phyloP scores from a whole-genome alignment of 1,284 basidiomycete genomes.

The Xerocomus cyaneibrunnescens region DNA sequence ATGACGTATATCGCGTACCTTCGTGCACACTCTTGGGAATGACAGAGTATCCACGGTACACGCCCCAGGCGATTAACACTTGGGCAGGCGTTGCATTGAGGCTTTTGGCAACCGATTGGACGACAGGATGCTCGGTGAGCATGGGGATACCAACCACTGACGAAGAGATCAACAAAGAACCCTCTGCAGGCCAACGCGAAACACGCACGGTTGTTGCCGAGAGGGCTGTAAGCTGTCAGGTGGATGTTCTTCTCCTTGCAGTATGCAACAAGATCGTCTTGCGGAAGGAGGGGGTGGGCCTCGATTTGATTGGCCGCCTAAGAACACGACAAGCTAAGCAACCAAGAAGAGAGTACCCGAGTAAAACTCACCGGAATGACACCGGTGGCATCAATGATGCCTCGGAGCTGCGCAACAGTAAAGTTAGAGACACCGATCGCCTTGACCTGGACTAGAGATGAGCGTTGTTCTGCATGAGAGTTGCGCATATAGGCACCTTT shows the following conservation, averaged over 20 bases:
- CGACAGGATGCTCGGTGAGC: constrained; percentile 61
- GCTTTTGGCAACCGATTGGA: constrained; percentile 60
- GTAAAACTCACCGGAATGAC: constrained; percentile 56
- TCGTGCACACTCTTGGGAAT: constrained; percentile 73
- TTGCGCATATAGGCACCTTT: constrained; percentile 34
- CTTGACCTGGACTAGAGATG: constrained; percentile 42
- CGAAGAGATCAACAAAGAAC: not conserved
- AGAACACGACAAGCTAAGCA: not conserved
- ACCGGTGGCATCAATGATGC: constrained; percentile 72
- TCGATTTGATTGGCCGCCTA: constrained; percentile 81
- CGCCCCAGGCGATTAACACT: constrained; percentile 72
- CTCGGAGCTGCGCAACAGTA: constrained; percentile 63
- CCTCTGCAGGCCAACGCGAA: not conserved
- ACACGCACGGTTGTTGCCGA: constrained; percentile 72
- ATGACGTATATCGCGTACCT: constrained; percentile 17
- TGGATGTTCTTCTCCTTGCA: constrained; percentile 75
- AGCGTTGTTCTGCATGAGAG: not conserved
- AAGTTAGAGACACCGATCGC: constrained; percentile 84
- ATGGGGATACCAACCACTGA: constrained; percentile 56
- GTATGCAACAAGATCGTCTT: constrained; percentile 67
- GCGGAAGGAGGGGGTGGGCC: constrained; percentile 75
- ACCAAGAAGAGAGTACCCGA: not conserved
- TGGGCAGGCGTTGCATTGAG: constrained; percentile 63
- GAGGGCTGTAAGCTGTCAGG: constrained; percentile 82
- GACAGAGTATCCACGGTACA: constrained; percentile 61